These are phyloP conservation scores for Diplosphaera chodatii DNA, from an alignment of 139 green algal species.

Conservation along the genomic window DNA sequence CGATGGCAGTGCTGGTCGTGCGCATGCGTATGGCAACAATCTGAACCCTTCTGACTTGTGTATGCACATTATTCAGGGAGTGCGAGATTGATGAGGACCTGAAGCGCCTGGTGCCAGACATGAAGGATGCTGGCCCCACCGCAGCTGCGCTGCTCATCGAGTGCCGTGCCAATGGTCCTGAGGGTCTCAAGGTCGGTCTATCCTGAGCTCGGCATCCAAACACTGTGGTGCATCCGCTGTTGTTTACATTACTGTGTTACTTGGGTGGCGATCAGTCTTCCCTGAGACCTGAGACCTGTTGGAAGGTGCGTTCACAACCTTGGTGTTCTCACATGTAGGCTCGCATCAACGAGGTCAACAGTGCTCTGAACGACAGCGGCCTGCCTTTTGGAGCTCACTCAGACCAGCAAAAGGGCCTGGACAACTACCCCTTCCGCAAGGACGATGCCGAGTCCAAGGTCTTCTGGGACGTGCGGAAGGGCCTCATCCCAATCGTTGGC, in stretches of 20 bases:
- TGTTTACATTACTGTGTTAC: too few relatives aligned
- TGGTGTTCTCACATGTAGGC: conserved; percentile 11
- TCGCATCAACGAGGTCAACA: conserved; percentile 57
- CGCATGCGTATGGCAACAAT: too few relatives aligned
- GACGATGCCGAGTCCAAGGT: conserved; percentile 74
- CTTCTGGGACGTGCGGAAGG: conserved; percentile 95
- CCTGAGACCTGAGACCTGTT: too few relatives aligned
- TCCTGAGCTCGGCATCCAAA: too few relatives aligned
- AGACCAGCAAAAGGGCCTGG: conserved; percentile 40
- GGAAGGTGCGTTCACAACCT: too few relatives aligned
- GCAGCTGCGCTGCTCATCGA: conserved; percentile 89
- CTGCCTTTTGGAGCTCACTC: conserved; percentile 69
- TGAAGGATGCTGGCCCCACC: conserved; percentile 68
- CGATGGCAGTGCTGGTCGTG: too few relatives aligned
- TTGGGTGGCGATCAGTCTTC: too few relatives aligned
- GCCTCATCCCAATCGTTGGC: conserved; percentile 95
- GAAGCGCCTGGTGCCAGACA: conserved; percentile 71
- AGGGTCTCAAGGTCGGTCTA: conserved; percentile 45
- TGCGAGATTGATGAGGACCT: conserved; percentile 78
- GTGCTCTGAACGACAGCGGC: conserved; percentile 31
- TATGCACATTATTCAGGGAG: too few relatives aligned
- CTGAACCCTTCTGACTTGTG: too few relatives aligned
- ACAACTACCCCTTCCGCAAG: conserved; percentile 79
- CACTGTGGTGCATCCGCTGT: too few relatives aligned
- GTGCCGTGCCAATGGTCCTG: conserved; percentile 68